phyloP scores from a whole-genome alignment of 1,139 yeast genomes.

The Zygosaccharomyces sapae region DNA sequence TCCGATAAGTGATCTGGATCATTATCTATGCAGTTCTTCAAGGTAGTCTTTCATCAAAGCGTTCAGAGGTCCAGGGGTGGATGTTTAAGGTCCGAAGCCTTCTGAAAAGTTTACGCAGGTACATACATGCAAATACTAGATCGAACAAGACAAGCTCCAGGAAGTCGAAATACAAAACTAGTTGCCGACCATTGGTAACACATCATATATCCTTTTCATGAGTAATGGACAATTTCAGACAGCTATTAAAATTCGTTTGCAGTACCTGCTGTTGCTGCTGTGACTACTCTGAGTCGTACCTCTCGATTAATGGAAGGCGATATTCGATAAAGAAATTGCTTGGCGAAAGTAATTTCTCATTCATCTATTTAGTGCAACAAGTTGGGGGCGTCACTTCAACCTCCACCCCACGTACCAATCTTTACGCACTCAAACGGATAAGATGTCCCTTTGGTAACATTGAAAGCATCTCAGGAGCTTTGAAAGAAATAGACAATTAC shows the following conservation, averaged over 20 bases:
- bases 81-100: not conserved
- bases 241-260: slow-evolving; percentile 9
- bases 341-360: slow-evolving; percentile 89
- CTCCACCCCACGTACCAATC: slow-evolving; percentile 38
- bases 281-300: slow-evolving; percentile 15
- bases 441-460: slow-evolving; percentile 78
- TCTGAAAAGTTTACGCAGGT: not conserved
- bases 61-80: not conserved
- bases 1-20: too few species aligned
- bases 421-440: slow-evolving; percentile 77
- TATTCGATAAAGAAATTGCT: slow-evolving; percentile 55
- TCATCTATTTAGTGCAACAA: slow-evolving; percentile 74
- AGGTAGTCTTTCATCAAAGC: not conserved
- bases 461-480: slow-evolving; percentile 65
- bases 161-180: too few species aligned
- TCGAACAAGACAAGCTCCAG: not conserved
- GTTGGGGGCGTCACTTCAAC: slow-evolving; percentile 13
- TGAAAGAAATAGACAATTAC: slow-evolving; percentile 73
- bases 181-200: not conserved
- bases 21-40: too few species aligned
- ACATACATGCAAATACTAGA: not conserved
- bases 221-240: slow-evolving; percentile 11
- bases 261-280: slow-evolving; percentile 19
- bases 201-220: not conserved
- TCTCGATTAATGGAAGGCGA: slow-evolving; percentile 41